Percentiles rank a stretch among this genome's conserved stretches.
These are phyloP conservation scores for Trametopsis cervina DNA, from an alignment of 768 basidiomycete genomes.

Conservation along the genomic window DNA sequence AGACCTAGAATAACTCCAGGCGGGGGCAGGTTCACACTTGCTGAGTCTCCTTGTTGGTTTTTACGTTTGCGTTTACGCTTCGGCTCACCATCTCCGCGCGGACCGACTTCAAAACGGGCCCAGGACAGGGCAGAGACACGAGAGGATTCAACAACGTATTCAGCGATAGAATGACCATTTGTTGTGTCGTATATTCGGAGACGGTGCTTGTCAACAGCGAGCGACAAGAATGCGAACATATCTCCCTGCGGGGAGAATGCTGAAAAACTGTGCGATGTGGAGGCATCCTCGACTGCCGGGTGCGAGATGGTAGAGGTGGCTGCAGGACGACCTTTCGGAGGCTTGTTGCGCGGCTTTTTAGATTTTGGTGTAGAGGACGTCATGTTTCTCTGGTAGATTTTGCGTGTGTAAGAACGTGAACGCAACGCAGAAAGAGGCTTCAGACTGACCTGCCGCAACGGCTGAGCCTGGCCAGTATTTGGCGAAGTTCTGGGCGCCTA, in stretches of 20 bases:
- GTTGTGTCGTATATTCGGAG: constrained; percentile 56
- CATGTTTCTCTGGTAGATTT: constrained; percentile 11
- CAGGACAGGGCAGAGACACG: constrained; percentile 51
- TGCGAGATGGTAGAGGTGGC: constrained; percentile 52
- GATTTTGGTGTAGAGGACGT: constrained; percentile 28
- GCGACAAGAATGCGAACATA: constrained; percentile 54
- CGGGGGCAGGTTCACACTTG: constrained; percentile 24
- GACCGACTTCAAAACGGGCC: constrained; percentile 31
- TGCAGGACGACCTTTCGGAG: constrained; percentile 42
- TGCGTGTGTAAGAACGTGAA: no score
- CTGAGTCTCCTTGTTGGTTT: constrained; percentile 22
- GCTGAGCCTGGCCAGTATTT: no score
- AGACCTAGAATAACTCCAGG: constrained; percentile 52
- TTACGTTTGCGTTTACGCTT: constrained; percentile 50
- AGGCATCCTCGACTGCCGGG: constrained; percentile 42
- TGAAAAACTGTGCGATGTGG: constrained; percentile 36
- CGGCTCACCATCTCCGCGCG: constrained; percentile 20
- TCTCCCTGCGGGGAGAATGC: constrained; percentile 53
- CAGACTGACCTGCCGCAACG: no score
- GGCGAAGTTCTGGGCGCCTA: constrained; percentile 1
- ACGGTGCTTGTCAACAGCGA: constrained; percentile 67
- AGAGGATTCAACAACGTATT: constrained; percentile 48
- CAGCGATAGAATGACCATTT: constrained; percentile 48
- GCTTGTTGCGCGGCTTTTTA: constrained; percentile 49
- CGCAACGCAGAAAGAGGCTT: no score